phyloP scores from a whole-genome alignment of 345 rosid species.

The Linum tenue region DNA sequence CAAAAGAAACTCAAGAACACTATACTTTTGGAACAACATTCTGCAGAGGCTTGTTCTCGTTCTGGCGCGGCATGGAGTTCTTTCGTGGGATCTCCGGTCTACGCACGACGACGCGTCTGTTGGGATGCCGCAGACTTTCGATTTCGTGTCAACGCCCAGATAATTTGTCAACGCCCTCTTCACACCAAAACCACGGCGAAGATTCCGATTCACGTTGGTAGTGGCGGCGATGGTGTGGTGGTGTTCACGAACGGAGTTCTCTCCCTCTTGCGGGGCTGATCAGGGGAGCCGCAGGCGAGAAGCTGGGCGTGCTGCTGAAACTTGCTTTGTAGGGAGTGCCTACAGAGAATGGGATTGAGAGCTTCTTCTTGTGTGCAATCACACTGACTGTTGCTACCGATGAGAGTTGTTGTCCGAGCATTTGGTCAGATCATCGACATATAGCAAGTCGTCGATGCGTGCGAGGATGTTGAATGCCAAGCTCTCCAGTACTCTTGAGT shows the following conservation, averaged over 20 bases:
- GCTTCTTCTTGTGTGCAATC: constrained; percentile 34
- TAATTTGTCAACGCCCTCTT: constrained; percentile 64
- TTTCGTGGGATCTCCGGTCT: constrained; percentile 21
- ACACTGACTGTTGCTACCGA: constrained; percentile 44
- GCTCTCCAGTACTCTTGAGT: constrained; percentile 87
- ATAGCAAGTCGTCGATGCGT: constrained; percentile 77
- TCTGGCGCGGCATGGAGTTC: constrained; percentile 11
- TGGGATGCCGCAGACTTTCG: constrained; percentile 42
- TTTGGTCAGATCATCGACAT: constrained; percentile 74
- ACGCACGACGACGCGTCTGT: constrained; percentile 23
- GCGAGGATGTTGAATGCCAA: constrained; percentile 84
- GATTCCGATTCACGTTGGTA: constrained; percentile 32
- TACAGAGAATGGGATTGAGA: constrained; percentile 44
- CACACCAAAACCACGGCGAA: constrained; percentile 81
- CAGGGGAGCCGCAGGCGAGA: constrained; percentile 10
- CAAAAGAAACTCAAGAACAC: constrained; percentile 17
- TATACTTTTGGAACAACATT: constrained; percentile 24
- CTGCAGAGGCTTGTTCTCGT: constrained; percentile 15
- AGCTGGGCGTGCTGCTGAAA: constrained; percentile 1
- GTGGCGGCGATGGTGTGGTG: constrained; percentile 14
- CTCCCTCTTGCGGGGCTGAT: constrained; percentile 8
- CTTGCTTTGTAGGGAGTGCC: constrained; percentile 32
- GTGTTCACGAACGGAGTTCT: constrained; percentile 15
- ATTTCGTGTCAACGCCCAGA: constrained; percentile 63
- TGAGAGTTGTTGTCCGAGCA: constrained; percentile 46